phyloP scores from a whole-genome alignment of 2,329 filamentous ascomycete species.

The Botrytis galanthina region DNA sequence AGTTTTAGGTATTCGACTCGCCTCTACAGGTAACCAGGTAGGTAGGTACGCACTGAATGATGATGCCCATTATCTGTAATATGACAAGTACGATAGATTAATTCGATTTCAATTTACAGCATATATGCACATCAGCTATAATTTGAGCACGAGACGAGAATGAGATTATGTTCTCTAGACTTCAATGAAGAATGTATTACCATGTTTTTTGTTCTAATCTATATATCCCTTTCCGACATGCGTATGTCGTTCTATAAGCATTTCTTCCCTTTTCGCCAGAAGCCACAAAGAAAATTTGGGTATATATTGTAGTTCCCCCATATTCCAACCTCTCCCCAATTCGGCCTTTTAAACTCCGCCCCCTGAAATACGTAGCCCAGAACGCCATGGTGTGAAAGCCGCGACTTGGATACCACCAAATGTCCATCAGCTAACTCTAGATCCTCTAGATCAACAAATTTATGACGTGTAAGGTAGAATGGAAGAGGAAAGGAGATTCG shows the following conservation, averaged over 20 bases:
- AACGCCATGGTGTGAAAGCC: neutral
- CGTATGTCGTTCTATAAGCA: neutral
- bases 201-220: neutral
- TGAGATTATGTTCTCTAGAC: neutral
- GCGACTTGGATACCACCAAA: too few relatives aligned
- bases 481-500: neutral
- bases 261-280: neutral
- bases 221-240: too few relatives aligned
- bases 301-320: neutral
- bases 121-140: neutral
- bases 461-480: neutral
- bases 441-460: neutral
- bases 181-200: neutral
- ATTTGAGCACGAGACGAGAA: neutral
- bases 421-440: neutral
- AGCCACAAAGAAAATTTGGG: neutral
- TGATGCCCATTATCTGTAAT: neutral
- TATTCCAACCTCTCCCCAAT: neutral
- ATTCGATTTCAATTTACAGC: neutral
- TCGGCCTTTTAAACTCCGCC: neutral
- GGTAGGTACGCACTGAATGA: neutral
- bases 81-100: neutral
- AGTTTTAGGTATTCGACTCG: neutral
- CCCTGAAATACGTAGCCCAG: neutral
- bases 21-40: neutral